Conservation (phyloP, 345 rosid genomes). For the Erodium maritimum region DNA sequence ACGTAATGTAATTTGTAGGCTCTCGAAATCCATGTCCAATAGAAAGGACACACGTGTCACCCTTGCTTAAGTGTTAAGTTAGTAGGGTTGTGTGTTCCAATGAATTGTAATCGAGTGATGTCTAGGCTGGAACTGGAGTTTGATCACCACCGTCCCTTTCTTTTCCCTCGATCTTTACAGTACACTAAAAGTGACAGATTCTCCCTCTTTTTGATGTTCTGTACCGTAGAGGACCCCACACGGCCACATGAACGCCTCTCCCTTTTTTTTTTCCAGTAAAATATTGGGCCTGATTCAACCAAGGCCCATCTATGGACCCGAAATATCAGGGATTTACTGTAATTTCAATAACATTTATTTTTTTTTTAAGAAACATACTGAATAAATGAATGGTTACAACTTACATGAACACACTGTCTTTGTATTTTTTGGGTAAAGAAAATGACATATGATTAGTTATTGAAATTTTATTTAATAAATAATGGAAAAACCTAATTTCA, state of each 20-base stretch:
- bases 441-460: no score
- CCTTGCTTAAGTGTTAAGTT: background rate
- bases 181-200: background rate
- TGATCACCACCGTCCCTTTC: background rate
- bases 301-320: no score
- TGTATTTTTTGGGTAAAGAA: no score
- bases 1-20: background rate
- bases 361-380: no score
- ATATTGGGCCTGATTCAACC: background rate
- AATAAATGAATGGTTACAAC: no score
- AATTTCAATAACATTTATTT: no score
- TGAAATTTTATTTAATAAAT: no score
- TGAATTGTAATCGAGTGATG: background rate
- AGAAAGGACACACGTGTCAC: background rate
- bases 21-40: background rate
- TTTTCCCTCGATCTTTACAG: background rate
- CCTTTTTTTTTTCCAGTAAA: background rate
- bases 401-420: no score
- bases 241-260: background rate
- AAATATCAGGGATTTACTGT: no score
- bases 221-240: background rate
- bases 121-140: background rate
- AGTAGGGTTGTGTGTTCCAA: background rate
- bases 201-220: background rate
- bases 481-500: no score